Conservation (phyloP, 768 basidiomycete genomes). For the Hygrocybe coccinea region DNA sequence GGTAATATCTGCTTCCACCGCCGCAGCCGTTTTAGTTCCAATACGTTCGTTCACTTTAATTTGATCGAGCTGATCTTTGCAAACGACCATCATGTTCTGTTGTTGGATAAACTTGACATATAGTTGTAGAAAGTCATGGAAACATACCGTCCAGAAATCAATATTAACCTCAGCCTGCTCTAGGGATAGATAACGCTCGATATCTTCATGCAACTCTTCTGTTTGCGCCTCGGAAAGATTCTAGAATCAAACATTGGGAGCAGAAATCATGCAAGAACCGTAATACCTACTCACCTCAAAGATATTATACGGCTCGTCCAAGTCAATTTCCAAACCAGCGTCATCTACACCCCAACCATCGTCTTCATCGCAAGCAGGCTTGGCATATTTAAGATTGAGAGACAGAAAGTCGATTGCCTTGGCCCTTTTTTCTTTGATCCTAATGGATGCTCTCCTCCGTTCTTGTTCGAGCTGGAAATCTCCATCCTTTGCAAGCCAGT, state of each 20-base stretch:
- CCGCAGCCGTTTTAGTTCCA: constrained; percentile 65
- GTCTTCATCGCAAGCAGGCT: constrained; percentile 62
- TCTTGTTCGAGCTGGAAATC: constrained; percentile 97
- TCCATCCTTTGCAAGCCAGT: constrained; percentile 96
- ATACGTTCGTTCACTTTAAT: constrained; percentile 59
- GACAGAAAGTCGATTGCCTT: constrained; percentile 99
- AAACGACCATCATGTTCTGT: constrained; percentile 96
- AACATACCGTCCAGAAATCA: constrained; percentile 92
- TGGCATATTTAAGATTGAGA: constrained; percentile 90
- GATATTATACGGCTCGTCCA: constrained; percentile 98
- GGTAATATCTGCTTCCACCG: constrained; percentile 83
- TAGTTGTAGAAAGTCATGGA: background rate
- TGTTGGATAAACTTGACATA: background rate
- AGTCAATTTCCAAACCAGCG: constrained; percentile 90
- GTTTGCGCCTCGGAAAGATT: constrained; percentile 84
- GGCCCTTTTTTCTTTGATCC: constrained; percentile 92
- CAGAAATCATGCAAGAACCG: background rate
- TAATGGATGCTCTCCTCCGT: constrained; percentile 81
- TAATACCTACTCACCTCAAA: constrained; percentile 66
- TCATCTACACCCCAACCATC: constrained; percentile 61
- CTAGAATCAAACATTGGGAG: constrained; percentile 35
- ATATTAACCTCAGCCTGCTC: constrained; percentile 82
- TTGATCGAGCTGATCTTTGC: constrained; percentile 81
- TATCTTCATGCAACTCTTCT: constrained; percentile 90
- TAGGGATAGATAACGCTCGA: constrained; percentile 83